Conservation (phyloP, 2,329 filamentous ascomycete species). For the Didymella sp. region DNA sequence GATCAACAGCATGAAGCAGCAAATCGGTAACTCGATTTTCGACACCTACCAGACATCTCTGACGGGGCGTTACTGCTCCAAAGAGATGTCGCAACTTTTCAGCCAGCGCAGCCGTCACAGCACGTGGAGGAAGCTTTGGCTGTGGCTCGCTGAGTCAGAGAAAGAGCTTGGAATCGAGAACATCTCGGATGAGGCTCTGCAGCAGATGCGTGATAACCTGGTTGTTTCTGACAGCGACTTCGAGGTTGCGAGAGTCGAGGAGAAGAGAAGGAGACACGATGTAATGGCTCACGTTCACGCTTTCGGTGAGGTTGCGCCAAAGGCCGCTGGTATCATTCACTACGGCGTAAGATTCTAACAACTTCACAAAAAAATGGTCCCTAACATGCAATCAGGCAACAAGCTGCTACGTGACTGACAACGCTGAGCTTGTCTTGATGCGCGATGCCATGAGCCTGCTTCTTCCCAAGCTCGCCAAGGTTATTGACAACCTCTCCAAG, state of each 20-base stretch:
- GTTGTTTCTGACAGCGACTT: slow-evolving; percentile 58
- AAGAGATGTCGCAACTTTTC: slow-evolving; percentile 70
- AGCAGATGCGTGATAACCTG: slow-evolving; percentile 56
- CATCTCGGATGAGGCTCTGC: slow-evolving; percentile 70
- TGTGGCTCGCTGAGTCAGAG: slow-evolving; percentile 81
- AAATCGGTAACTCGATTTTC: slow-evolving; percentile 30
- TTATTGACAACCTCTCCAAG: slow-evolving; percentile 73
- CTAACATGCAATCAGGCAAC: slow-evolving; percentile 70
- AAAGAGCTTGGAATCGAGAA: slow-evolving; percentile 75
- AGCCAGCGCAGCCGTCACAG: slow-evolving; percentile 75
- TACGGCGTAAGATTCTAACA: slow-evolving; percentile 62
- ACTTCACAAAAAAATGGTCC: slow-evolving; percentile 28
- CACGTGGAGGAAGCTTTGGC: slow-evolving; percentile 86
- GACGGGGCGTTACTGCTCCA: slow-evolving; percentile 69
- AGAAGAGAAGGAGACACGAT: slow-evolving; percentile 67
- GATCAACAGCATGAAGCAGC: slow-evolving; percentile 31
- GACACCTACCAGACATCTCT: slow-evolving; percentile 40
- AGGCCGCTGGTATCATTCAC: slow-evolving; percentile 84
- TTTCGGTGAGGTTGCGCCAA: slow-evolving; percentile 75
- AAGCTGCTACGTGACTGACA: slow-evolving; percentile 40
- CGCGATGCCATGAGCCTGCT: slow-evolving; percentile 78
- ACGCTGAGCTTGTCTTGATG: slow-evolving; percentile 66
- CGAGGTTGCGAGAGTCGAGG: slow-evolving; percentile 55
- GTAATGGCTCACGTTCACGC: slow-evolving; percentile 74
- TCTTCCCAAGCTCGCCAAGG: slow-evolving; percentile 77